phyloP scores from a whole-genome alignment of 2,329 filamentous ascomycete genomes.

The Colletotrichum sp. region DNA sequence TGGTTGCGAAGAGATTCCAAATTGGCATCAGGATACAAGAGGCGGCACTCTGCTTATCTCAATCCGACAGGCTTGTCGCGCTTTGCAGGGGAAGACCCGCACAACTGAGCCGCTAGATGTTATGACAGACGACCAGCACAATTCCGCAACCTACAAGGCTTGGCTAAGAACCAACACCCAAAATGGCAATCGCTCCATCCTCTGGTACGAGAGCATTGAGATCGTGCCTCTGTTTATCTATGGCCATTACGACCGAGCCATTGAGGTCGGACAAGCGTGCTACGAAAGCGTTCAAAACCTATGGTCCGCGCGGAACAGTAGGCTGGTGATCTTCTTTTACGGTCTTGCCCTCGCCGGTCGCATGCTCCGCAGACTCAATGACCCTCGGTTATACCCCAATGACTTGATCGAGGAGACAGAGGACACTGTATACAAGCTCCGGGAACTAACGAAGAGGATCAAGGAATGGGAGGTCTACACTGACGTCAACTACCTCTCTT shows the following conservation, averaged over 20 bases:
- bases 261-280: constrained; percentile 60
- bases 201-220: constrained; percentile 73
- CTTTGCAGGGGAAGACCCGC: constrained; percentile 76
- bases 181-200: constrained; percentile 68
- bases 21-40: constrained; percentile 74
- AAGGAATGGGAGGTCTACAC: constrained; percentile 68
- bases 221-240: constrained; percentile 68
- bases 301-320: constrained; percentile 65
- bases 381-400: constrained; percentile 48
- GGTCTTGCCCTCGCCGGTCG: constrained; percentile 61
- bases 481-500: constrained; percentile 74
- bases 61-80: constrained; percentile 69
- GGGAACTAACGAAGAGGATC: constrained; percentile 63
- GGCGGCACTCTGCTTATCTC: constrained; percentile 74
- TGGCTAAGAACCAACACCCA: constrained; percentile 58
- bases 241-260: constrained; percentile 65
- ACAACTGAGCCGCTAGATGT: constrained; percentile 56
- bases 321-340: constrained; percentile 64
- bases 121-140: constrained; percentile 73
- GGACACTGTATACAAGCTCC: constrained; percentile 58
- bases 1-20: constrained; percentile 74
- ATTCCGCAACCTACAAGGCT: constrained; percentile 60
- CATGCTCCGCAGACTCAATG: constrained; percentile 53
- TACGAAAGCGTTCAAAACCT: constrained; percentile 53
- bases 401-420: constrained; percentile 48